phyloP scores from a whole-genome alignment of 164 flowering plant species.

The Dillenia turbinata region DNA sequence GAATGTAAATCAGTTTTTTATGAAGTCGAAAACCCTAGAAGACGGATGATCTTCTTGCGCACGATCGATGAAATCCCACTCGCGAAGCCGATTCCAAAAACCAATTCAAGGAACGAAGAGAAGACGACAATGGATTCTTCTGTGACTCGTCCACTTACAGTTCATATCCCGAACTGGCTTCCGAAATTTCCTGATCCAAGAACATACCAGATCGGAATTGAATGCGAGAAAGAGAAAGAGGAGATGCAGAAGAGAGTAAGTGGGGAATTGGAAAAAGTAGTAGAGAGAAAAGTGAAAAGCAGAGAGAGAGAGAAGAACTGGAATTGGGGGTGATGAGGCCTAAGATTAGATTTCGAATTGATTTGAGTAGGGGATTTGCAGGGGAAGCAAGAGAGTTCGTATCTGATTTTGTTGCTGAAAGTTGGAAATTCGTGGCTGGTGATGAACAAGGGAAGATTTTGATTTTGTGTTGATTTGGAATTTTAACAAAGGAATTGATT shows the following conservation, averaged over 20 bases:
- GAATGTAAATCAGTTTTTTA: not conserved
- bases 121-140: not conserved
- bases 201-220: not conserved
- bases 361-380: constrained; percentile 15
- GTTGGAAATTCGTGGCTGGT: no score
- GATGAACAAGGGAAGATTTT: no score
- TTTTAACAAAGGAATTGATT: no score
- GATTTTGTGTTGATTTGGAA: no score
- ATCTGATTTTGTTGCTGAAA: no score
- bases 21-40: constrained; percentile 13
- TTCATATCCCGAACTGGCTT: constrained; percentile 33
- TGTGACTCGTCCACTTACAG: no score
- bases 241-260: not conserved
- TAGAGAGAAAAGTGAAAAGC: not conserved
- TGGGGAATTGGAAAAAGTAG: not conserved
- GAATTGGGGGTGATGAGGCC: constrained; percentile 10
- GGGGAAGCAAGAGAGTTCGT: constrained; percentile 12
- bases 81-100: constrained; percentile 36
- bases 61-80: constrained; percentile 37
- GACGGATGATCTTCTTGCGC: constrained; percentile 27
- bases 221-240: not conserved
- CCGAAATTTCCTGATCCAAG: constrained; percentile 29
- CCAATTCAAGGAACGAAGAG: not conserved
- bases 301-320: not conserved
- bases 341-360: constrained; percentile 30